Conservation (phyloP, 345 rosid species). For the Rhizophora mangle region DNA sequence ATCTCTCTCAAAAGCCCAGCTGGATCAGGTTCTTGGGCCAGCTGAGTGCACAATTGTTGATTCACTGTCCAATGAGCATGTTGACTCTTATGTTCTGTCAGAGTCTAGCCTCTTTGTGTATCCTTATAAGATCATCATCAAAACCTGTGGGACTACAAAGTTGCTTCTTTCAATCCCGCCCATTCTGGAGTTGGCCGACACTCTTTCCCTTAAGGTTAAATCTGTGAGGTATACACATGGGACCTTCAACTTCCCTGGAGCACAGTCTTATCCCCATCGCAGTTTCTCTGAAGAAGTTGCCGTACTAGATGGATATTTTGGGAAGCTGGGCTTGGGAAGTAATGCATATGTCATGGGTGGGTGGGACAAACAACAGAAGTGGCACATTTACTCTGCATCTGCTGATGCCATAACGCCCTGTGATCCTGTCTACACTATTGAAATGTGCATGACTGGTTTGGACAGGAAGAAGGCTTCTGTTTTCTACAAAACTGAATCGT, state of each 20-base stretch:
- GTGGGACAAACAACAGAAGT: slow-evolving; percentile 15
- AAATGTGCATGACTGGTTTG: slow-evolving; percentile 36
- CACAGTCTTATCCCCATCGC: slow-evolving; percentile 32
- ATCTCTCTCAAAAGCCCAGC: slow-evolving; percentile 18
- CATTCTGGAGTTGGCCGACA: slow-evolving; percentile 20
- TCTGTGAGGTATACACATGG: slow-evolving; percentile 33
- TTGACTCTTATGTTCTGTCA: slow-evolving; percentile 30
- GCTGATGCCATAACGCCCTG: not conserved
- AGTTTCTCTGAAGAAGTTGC: slow-evolving; percentile 29
- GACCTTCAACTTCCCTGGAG: slow-evolving; percentile 30
- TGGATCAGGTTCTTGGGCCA: slow-evolving; percentile 28
- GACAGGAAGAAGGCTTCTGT: slow-evolving; percentile 23
- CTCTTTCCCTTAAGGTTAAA: slow-evolving; percentile 6
- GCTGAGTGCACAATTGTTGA: slow-evolving; percentile 33
- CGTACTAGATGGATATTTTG: slow-evolving; percentile 21
- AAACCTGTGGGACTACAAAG: slow-evolving; percentile 33
- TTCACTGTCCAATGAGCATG: slow-evolving; percentile 20
- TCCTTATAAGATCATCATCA: slow-evolving; percentile 31
- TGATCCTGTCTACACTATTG: slow-evolving; percentile 21
- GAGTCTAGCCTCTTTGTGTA: slow-evolving; percentile 34
- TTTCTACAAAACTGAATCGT: slow-evolving; percentile 22
- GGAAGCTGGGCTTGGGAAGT: slow-evolving; percentile 17
- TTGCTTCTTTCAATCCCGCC: slow-evolving; percentile 24
- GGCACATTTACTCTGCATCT: slow-evolving; percentile 33
- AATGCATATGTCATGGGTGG: slow-evolving; percentile 20